phyloP scores from a whole-genome alignment of 352 stramenopile genomes.

The Globisporangium yorkense region DNA sequence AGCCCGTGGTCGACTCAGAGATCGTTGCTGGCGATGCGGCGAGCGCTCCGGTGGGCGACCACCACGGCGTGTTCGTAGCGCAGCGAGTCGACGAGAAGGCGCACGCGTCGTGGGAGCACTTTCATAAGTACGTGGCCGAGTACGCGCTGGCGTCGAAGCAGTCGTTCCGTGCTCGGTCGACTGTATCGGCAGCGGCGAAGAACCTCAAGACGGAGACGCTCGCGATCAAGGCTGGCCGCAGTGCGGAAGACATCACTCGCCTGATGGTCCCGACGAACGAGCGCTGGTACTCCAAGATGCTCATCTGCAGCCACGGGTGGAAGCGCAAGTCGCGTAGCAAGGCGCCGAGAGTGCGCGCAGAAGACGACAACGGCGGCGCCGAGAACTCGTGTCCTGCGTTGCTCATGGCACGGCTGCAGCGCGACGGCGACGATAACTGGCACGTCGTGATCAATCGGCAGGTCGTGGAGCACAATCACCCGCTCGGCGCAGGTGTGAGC shows the following conservation, averaged over 20 bases:
- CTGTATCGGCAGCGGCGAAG: constrained; percentile 46
- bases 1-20: neutral
- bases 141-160: constrained; percentile 58
- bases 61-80: constrained; percentile 11
- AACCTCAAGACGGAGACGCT: constrained; percentile 50
- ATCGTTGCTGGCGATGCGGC: neutral
- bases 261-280: constrained; percentile 44
- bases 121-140: constrained; percentile 45
- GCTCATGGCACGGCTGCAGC: constrained; percentile 59
- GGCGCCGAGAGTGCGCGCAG: constrained; percentile 4
- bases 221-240: constrained; percentile 32
- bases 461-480: constrained; percentile 58
- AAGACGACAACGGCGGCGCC: neutral
- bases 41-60: neutral
- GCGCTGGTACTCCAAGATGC: constrained; percentile 75
- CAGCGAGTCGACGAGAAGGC: constrained; percentile 33
- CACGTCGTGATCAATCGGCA: constrained; percentile 65
- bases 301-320: constrained; percentile 74
- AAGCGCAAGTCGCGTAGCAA: constrained; percentile 60
- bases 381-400: constrained; percentile 47
- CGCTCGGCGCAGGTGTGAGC: constrained; percentile 6
- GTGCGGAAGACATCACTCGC: constrained; percentile 11
- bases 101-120: constrained; percentile 53
- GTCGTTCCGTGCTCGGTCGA: constrained; percentile 71
- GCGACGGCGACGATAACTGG: constrained; percentile 58